Evolutionary conservation across 2,329 filamentous ascomycete genomes (phyloP).

Genomic region (Sporothrix mexicana): DNA sequence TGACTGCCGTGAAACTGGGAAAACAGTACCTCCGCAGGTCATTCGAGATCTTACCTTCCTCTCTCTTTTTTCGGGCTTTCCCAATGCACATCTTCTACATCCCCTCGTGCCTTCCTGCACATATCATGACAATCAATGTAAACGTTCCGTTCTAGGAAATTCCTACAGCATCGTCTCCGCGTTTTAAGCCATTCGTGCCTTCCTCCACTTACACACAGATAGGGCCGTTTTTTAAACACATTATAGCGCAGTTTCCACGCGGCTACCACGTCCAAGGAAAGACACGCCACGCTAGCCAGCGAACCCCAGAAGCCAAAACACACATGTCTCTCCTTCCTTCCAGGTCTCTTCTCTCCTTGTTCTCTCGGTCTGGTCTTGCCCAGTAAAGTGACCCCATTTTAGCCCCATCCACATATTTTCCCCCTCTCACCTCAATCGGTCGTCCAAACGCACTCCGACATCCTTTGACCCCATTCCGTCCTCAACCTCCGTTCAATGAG

Average conservation of each 20-base stretch:
- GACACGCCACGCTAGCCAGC: not conserved
- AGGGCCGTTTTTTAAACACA: not conserved
- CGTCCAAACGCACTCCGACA: conserved; percentile 7
- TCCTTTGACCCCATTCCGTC: not conserved
- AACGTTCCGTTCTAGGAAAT: too few species aligned
- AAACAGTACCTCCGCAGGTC: conserved; percentile 3
- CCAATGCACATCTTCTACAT: not conserved
- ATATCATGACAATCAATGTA: not conserved
- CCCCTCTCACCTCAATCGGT: not conserved
- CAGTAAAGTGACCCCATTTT: not conserved
- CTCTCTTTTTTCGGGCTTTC: not conserved
- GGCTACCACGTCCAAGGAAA: not conserved
- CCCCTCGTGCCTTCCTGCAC: not conserved
- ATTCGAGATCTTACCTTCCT: not conserved
- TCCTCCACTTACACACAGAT: not conserved
- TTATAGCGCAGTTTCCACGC: conserved; percentile 6
- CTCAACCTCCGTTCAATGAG: not conserved
- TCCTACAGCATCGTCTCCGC: not conserved
- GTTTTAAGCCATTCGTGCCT: not conserved
- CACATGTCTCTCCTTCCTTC: not conserved
- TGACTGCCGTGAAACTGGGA: conserved; percentile 15
- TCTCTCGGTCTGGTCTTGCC: not conserved
- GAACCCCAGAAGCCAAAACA: conserved; percentile 13
- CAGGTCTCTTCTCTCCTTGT: not conserved
- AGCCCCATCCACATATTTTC: not conserved